These are phyloP conservation scores for Phallus indusiatus DNA, from an alignment of 768 basidiomycete genomes.

Conservation along the genomic window DNA sequence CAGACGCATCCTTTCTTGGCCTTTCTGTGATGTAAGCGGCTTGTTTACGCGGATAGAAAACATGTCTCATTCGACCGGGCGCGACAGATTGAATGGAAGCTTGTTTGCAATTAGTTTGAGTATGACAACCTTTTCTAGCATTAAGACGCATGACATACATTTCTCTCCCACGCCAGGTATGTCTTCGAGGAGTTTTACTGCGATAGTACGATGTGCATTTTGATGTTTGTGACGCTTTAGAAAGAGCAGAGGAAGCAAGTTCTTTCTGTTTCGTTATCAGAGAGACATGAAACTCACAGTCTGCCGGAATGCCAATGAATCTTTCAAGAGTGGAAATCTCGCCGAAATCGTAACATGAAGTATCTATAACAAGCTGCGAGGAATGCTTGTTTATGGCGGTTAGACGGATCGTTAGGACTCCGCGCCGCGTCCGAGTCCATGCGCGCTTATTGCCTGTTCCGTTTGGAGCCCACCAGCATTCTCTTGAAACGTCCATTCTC, in stretches of 20 bases:
- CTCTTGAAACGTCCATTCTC: neutral
- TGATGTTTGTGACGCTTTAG: constrained; percentile 6
- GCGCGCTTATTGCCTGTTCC: neutral
- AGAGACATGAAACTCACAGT: neutral
- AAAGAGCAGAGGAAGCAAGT: neutral
- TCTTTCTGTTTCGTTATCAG: neutral
- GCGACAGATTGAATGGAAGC: constrained; percentile 6
- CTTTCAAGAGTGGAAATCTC: neutral
- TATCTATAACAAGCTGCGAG: no score
- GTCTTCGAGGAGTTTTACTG: constrained; percentile 3
- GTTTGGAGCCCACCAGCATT: neutral
- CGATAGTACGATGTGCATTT: constrained; percentile 2
- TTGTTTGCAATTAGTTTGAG: neutral
- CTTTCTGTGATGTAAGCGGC: constrained; percentile 4
- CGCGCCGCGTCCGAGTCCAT: neutral
- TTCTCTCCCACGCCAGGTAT: neutral
- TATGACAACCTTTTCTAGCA: neutral
- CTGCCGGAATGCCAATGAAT: neutral
- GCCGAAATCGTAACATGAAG: no score
- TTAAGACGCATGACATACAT: neutral
- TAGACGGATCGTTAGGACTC: neutral
- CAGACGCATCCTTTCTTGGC: neutral
- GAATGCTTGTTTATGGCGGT: no score
- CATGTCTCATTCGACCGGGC: constrained; percentile 7
- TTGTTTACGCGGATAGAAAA: constrained; percentile 8